Percentiles rank a stretch among this genome's conserved stretches.
These are phyloP conservation scores for Crithidia brevicula DNA, from an alignment of 208 protist genomes.

Conservation along the genomic window DNA sequence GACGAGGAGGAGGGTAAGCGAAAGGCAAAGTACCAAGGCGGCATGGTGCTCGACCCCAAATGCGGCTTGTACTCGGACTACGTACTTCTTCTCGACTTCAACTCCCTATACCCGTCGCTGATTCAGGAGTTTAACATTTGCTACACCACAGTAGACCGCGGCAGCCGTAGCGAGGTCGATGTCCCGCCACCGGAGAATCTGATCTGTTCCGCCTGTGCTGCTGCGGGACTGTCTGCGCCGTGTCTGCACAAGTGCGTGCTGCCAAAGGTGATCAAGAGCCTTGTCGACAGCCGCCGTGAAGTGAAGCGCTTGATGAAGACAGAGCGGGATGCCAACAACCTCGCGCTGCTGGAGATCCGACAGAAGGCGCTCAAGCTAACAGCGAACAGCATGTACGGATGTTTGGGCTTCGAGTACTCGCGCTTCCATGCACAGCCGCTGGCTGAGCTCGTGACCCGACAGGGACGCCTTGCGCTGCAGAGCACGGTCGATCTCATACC, in stretches of 20 bases:
- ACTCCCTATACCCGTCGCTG: constrained; percentile 99
- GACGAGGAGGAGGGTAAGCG: constrained; percentile 75
- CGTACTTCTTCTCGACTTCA: constrained; percentile 99
- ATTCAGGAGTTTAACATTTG: constrained; percentile 99
- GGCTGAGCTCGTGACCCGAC: constrained; percentile 97
- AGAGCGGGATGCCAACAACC: constrained; percentile 81
- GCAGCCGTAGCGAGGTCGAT: constrained; percentile 36
- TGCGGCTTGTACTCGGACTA: constrained; percentile 98
- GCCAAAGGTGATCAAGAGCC: constrained; percentile 94
- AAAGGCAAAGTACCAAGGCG: constrained; percentile 93
- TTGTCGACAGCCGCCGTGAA: constrained; percentile 94
- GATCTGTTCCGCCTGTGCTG: constrained; percentile 74
- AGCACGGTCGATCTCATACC: constrained; percentile 95
- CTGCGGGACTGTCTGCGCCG: constrained; percentile 53
- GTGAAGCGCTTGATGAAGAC: constrained; percentile 96
- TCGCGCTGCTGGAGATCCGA: constrained; percentile 95
- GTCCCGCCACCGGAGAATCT: constrained; percentile 79
- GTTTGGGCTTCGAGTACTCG: constrained; percentile 98
- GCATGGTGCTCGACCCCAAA: constrained; percentile 98
- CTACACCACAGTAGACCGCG: constrained; percentile 98
- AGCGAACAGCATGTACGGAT: constrained; percentile 99
- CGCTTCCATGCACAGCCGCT: constrained; percentile 99
- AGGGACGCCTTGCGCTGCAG: constrained; percentile 96
- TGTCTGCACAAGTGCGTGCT: constrained; percentile 91
- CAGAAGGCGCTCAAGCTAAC: constrained; percentile 99